A percentile compares a stretch with the other conserved stretches of the same genome.
Evolutionary conservation across 192 early-diverging fungal genomes (phyloP).

Genomic region (Coemansia sp.): DNA sequence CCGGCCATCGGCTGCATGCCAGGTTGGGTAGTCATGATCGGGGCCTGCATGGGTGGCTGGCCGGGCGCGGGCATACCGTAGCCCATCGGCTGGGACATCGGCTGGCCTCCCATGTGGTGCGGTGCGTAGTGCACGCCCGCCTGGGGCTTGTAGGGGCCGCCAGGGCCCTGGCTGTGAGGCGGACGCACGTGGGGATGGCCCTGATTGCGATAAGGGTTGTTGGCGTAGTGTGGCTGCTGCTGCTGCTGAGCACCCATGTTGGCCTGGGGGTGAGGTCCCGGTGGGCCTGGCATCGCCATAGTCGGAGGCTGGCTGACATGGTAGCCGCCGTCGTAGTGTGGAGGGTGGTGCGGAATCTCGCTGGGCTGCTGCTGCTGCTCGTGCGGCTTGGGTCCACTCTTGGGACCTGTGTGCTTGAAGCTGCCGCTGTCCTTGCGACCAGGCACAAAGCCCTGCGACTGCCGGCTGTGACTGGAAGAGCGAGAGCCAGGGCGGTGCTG

Average conservation of each 20-base stretch:
- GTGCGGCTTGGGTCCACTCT: constrained; percentile 34
- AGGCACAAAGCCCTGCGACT: constrained; percentile 35
- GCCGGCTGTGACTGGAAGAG: constrained; percentile 44
- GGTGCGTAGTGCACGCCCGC: constrained; percentile 37
- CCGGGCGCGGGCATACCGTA: constrained; percentile 43
- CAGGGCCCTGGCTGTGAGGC: constrained; percentile 36
- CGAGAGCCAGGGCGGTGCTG: constrained; percentile 51
- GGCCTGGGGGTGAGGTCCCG: constrained; percentile 15
- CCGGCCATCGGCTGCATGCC: constrained; percentile 53
- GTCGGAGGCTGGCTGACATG: constrained; percentile 15
- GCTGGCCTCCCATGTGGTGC: constrained; percentile 49
- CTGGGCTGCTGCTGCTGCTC: constrained; percentile 16
- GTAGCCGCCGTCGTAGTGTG: constrained; percentile 17
- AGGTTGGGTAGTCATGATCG: constrained; percentile 53
- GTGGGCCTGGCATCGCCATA: constrained; percentile 27
- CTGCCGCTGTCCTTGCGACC: constrained; percentile 31
- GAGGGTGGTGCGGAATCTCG: constrained; percentile 13
- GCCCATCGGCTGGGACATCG: constrained; percentile 54
- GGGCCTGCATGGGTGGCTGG: constrained; percentile 46
- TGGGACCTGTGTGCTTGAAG: constrained; percentile 39
- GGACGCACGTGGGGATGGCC: constrained; percentile 45
- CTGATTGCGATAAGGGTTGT: constrained; percentile 43
- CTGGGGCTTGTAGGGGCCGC: constrained; percentile 47
- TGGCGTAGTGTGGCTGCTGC: constrained; percentile 33
- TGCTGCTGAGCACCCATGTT: constrained; percentile 27